phyloP scores from a whole-genome alignment of 2,329 filamentous ascomycete genomes.

The Sporothrix inflata region DNA sequence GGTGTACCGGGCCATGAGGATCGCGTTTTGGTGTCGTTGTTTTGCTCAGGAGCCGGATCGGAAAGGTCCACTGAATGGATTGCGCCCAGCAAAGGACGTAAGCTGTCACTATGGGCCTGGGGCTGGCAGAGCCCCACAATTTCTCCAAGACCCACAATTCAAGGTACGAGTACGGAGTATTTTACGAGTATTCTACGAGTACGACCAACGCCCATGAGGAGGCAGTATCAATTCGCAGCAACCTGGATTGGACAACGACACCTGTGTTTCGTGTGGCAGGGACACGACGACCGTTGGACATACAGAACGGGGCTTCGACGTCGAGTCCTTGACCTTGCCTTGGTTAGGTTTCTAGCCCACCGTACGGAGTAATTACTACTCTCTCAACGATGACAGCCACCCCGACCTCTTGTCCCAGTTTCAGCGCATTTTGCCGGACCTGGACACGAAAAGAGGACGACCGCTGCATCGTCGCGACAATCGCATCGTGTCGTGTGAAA shows the following conservation, averaged over 20 bases:
- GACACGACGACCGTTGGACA: background rate
- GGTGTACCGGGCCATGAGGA: background rate
- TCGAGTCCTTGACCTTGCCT: background rate
- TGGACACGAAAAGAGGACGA: background rate
- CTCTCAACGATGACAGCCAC: background rate
- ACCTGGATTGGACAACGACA: constrained; percentile 9
- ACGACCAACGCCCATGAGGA: background rate
- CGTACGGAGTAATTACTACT: too few species aligned
- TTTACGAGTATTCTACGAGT: too few species aligned
- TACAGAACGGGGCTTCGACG: background rate
- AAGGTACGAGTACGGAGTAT: background rate
- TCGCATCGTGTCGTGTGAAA: background rate
- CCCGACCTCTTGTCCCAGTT: background rate
- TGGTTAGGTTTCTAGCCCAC: background rate
- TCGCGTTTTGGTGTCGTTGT: constrained; percentile 7
- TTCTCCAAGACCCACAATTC: background rate
- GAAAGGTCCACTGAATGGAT: background rate
- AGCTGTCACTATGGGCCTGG: background rate
- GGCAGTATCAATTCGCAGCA: background rate
- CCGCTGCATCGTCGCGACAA: background rate
- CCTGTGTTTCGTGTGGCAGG: constrained; percentile 25
- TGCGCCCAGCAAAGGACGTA: background rate
- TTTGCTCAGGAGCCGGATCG: background rate
- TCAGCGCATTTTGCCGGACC: constrained; percentile 3
- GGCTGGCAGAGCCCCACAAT: background rate